Evolutionary conservation across 805 yeast genomes (phyloP), one percentile per base, ranked within the genome.

Genomic region (Kuraishia floccosa): DNA sequence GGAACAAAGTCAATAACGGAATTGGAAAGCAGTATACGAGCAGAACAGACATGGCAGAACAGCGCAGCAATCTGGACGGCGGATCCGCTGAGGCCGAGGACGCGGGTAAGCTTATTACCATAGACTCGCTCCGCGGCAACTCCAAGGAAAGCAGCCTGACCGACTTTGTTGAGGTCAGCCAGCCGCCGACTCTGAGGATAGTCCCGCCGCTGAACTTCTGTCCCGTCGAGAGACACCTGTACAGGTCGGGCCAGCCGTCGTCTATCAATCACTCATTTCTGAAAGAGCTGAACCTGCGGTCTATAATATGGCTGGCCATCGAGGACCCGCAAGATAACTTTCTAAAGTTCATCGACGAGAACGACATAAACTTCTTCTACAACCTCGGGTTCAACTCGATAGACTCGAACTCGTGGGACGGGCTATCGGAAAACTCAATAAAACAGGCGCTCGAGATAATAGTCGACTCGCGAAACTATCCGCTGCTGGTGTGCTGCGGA

Each of bases 191-290:
- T 24, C 56, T 71, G 39, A 57, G 85, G 27, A 76, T 84, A 16
- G 87, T 91, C 3, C 98, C 98, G 3, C 98, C 98, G 0, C 57
- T 87, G 40, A 91, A 91, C 55, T 89, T 89, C 52, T 81, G 96
- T 40, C 96, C 97, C 1, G 97, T 91, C 10, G 97, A 91, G 48
- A 67, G 77, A 30, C 75, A 78, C 39, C 59, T 89, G 28, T 89
- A 87, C 54, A 61, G 98, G 24, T 77, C 91, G 10, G 97, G 97
- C 1, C 96, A 86, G 52, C 98, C 98, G 11, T 76, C 93, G 10
- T 78, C 86, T n/a, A 77, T 89, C 34, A 91, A 86, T 52, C 87
- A 87, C 54, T 78, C 89, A 30, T 91, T 89, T 48, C 54, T 91
- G 21, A 65, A 75, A 36, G 79, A 81, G 40, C 62, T 89, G 37